Evolutionary conservation across 768 basidiomycete species (phyloP), one percentile per base, ranked within the genome.

Genomic region (Auriculariales sp.): DNA sequence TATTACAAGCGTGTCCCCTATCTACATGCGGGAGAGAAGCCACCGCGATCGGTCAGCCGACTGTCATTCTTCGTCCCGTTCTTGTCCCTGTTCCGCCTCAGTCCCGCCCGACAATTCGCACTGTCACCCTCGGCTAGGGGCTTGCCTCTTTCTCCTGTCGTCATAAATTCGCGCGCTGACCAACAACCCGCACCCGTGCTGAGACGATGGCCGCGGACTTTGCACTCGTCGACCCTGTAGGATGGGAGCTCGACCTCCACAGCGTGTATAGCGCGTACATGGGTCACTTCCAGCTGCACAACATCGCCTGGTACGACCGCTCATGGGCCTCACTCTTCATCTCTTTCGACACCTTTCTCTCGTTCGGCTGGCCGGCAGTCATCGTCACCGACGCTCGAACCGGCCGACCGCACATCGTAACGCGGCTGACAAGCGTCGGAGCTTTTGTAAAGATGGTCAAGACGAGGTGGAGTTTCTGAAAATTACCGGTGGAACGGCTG

Each of bases 401-500:
- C 1, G 80, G 83, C 15, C 72, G 72, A 53, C 77, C 83, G 0
- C 86, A 89, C 61, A 81, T 90, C 49, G 84, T 84, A 22, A 88
- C 85, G n/a, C 74, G 82, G 44, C 64, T 78, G 53, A 78, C 53
- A 78, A 81, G 81, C 28, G 71, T 90, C 45, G 72, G 74, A 3
- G 79, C 83, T 1, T 90, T 90, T 56, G 62, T 86, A 45, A 84
- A 81, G 66, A 90, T 89, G 86, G 79, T 90, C 57, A 84, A 84
- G 66, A 84, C 82, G 2, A 74, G 85, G 83, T 79, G 53, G n/a
- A n/a, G n/a, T n/a, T n/a, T n/a, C n/a, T n/a, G n/a, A n/a, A n/a
- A n/a, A n/a, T n/a, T n/a, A n/a, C n/a, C n/a, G n/a, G n/a, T n/a
- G n/a, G n/a, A n/a, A n/a, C n/a, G n/a, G n/a, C n/a, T n/a, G n/a